Percentiles rank a stretch among this genome's conserved stretches.
These are phyloP conservation scores for Myxozyma sirexii DNA, from an alignment of 805 yeast genomes.

Conservation along the genomic window DNA sequence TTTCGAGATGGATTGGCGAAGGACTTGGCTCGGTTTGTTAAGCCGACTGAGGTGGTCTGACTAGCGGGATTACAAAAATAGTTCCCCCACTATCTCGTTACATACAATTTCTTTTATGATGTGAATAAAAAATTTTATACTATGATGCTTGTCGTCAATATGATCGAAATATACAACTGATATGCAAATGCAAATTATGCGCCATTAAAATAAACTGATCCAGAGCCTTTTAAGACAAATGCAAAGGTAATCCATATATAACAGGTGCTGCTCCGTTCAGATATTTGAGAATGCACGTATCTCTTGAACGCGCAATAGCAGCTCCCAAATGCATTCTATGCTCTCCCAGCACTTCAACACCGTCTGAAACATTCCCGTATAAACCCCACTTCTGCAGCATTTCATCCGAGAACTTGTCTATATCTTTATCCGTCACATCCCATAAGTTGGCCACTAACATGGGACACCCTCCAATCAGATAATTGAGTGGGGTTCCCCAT, in stretches of 20 bases:
- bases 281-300: conserved; percentile 66
- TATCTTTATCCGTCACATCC: conserved; percentile 97
- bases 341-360: conserved; percentile 2
- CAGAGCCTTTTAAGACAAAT: conserved; percentile 1
- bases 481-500: conserved; percentile 73
- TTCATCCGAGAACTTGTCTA: conserved; percentile 71
- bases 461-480: conserved; percentile 79
- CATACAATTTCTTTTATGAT: too few species aligned
- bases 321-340: conserved; percentile 47
- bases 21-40: background rate
- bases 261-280: conserved; percentile 94
- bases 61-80: too few species aligned
- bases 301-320: conserved; percentile 67
- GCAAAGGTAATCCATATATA: conserved; percentile 77
- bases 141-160: too few species aligned
- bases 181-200: background rate
- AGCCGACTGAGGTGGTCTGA: background rate
- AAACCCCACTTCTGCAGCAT: conserved; percentile 72
- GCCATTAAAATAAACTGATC: background rate
- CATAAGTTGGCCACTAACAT: conserved; percentile 83
- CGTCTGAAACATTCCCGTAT: conserved; percentile 36
- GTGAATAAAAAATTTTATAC: too few species aligned
- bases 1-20: background rate
- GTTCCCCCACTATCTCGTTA: too few species aligned
- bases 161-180: too few species aligned